These are phyloP conservation scores for Vararia minispora DNA, from an alignment of 768 basidiomycete genomes.

Conservation along the genomic window DNA sequence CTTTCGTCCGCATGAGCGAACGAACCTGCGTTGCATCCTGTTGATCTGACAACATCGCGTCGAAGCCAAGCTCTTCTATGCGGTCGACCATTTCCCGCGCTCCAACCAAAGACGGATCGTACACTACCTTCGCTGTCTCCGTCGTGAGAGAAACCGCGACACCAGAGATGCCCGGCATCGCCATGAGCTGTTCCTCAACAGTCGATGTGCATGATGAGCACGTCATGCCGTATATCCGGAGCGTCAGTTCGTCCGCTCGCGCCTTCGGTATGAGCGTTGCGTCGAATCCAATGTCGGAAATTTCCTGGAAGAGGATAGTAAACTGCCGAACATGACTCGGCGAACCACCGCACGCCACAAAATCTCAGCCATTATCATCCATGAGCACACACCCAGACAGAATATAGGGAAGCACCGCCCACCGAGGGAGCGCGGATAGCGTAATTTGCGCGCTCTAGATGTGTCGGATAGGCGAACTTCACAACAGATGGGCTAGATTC, in stretches of 20 bases:
- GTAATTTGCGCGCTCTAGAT: too few species aligned
- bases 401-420: too few species aligned
- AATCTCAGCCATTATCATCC: neutral
- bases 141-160: slow-evolving; percentile 70
- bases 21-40: slow-evolving; percentile 75
- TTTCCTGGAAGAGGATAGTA: slow-evolving; percentile 59
- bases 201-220: slow-evolving; percentile 73
- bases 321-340: too few species aligned
- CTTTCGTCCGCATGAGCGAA: slow-evolving; percentile 80
- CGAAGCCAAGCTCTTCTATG: slow-evolving; percentile 83
- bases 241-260: slow-evolving; percentile 54
- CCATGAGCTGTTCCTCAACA: slow-evolving; percentile 58
- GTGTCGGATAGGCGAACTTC: too few species aligned
- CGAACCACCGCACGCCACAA: slow-evolving; percentile 1
- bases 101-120: slow-evolving; percentile 61
- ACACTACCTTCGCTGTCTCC: slow-evolving; percentile 63
- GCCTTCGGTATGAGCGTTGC: slow-evolving; percentile 62
- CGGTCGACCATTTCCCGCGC: slow-evolving; percentile 84
- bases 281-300: slow-evolving; percentile 89
- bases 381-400: too few species aligned
- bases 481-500: too few species aligned
- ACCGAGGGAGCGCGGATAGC: too few species aligned
- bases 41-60: slow-evolving; percentile 76
- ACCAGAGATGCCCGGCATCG: slow-evolving; percentile 60
- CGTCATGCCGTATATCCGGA: slow-evolving; percentile 88